phyloP scores from a whole-genome alignment of 768 basidiomycete genomes.

The Rossbeevera mucosa region DNA sequence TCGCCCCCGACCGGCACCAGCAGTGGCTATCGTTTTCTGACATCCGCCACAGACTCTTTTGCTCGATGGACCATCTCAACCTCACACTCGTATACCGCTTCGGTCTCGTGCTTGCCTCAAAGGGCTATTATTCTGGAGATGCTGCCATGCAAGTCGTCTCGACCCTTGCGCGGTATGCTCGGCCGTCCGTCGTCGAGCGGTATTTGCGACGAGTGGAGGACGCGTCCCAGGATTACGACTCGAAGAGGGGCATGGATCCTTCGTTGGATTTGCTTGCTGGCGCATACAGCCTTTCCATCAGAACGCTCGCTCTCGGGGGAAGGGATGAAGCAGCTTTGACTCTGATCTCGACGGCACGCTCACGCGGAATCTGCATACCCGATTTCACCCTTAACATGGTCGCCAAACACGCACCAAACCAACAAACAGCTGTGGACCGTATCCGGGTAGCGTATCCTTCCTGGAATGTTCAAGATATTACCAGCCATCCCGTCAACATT shows the following conservation, averaged over 20 bases:
- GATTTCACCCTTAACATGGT: slow-evolving; percentile 34
- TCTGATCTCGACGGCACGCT: slow-evolving; percentile 38
- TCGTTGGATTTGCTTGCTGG: slow-evolving; percentile 3
- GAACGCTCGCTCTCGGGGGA: slow-evolving; percentile 36
- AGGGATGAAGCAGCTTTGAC: slow-evolving; percentile 39
- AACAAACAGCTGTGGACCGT: background rate
- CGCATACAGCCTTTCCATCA: slow-evolving; percentile 38
- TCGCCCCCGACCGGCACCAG: slow-evolving; percentile 34
- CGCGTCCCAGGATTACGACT: slow-evolving; percentile 10
- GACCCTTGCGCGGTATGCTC: slow-evolving; percentile 41
- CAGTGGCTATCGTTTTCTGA: slow-evolving; percentile 15
- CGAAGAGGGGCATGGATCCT: background rate
- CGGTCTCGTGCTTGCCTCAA: slow-evolving; percentile 39
- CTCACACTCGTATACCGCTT: slow-evolving; percentile 33
- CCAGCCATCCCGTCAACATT: no score
- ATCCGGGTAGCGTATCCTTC: slow-evolving; percentile 7
- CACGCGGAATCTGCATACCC: slow-evolving; percentile 31
- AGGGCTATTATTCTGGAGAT: slow-evolving; percentile 4
- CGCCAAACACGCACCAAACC: slow-evolving; percentile 17
- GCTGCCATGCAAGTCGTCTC: no score
- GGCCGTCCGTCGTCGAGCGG: slow-evolving; percentile 25
- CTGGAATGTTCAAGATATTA: background rate
- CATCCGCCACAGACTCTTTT: slow-evolving; percentile 33
- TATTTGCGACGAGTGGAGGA: slow-evolving; percentile 8
- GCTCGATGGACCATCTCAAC: slow-evolving; percentile 25